Base-by-base conservation (phyloP, 768 basidiomycete species). In the Mrakia blollopis region DNA sequence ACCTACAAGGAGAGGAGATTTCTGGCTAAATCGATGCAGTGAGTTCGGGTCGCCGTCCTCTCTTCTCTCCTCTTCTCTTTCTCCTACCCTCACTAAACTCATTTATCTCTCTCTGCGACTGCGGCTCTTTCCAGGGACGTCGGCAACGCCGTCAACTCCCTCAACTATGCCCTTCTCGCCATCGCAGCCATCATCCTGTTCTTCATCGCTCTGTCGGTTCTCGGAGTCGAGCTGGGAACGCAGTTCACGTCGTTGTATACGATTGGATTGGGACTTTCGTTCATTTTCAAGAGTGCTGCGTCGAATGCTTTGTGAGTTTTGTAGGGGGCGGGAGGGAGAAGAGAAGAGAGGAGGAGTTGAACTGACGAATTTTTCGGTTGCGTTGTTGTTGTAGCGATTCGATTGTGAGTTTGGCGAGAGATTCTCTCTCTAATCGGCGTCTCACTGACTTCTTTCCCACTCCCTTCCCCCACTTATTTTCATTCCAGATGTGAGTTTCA, bases 1-100 rank as follows among this genome's bases (percentile, higher is more conserved):
- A 86, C 91, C 18, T 93, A 92, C 86, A 91, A 90, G 82, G 91
- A 93, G 81, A 89, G 91, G 2, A 87, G 91, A 32, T 89, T 89
- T 84, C 85, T 93, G 37, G 89, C 89, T 60, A 88, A 90, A 72
- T 90, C 90, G 35, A 89, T 92, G 88, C 89, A 88, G 69, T 76
- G 39, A 35, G 75, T 62, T 54, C 70, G 3, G 39, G 6, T 41
- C 28, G 37, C 10, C 23, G 11, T 44, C 21, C 4, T 25, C 25
- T 18, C n/a, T 4, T 30, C 28, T 60, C 47, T 2, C 47, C 13
- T 18, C 7, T 7, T 21, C 47, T 7, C 13, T 21, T 21, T 21
- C 47, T 2, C 18, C 18, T 2, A 14, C 47, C 2, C 18, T 50
- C 47, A 47, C 14, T 14, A 5, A 41, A 41, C 39, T 41, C 39